Base-by-base conservation (phyloP, 371 early-diverging fungal species). In the Mortierella sp. region DNA sequence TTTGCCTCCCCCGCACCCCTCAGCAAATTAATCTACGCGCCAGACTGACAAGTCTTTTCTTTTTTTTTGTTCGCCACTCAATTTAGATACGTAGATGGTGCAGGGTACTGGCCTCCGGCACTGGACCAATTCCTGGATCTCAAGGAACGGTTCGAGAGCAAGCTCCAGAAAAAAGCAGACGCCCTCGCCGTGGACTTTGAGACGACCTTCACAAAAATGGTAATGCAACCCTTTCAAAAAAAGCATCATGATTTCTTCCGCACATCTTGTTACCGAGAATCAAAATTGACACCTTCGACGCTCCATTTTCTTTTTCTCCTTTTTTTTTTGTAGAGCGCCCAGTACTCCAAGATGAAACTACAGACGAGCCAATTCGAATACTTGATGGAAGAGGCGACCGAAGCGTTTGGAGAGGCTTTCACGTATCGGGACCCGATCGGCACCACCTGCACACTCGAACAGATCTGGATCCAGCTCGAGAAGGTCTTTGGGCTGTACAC, bases 41-140 rank as follows among this genome's bases (percentile, higher is more conserved):
- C 4, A 7, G 19, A 9, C 11, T 26, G 10, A 9, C 52, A n/a
- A 26, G 8, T 8, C 48, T 40, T 39, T 64, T 67, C 29, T 41
- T 10, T 43, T 37, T 50, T 45, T 14, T 24, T 31, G 8, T 13
- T 4, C 7, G 44, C 14, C 14, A 26, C 39, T 3, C 50, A 26
- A 11, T 16, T 31, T 47, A 79, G 76, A 53, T 83, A 83, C 50
- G 79, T 76, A 1, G 84, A 83, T 31, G 70, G 73, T 48, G 70
- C 76, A 24, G 84, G 73, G 44, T 83, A 83, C 43, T 83, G 84
- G 84, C 76, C 84, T 0, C 84, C 84, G 6, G 84, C 76, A 34
- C 44, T 83, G 34, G 72, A 63, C 14, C 76, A 72, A 45, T 83
- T 83, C 64, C 16, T 72, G 45, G 84, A 83, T 29, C 76, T 83